phyloP scores from a whole-genome alignment of 208 protist genomes.

The Acanthamoeba triangularis region DNA sequence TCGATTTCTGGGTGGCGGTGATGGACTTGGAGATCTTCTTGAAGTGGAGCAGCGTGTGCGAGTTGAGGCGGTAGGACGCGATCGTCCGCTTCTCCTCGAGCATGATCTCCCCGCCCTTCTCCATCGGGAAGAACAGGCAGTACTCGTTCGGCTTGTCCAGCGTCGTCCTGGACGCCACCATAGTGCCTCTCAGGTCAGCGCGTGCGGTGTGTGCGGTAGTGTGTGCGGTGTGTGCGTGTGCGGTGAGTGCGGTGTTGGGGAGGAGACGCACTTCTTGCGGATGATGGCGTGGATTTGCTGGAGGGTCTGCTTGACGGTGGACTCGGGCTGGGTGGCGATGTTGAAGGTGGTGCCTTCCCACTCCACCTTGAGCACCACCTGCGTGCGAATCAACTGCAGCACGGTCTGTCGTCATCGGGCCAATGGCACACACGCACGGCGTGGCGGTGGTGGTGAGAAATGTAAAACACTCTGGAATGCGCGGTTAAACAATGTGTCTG shows the following conservation, averaged over 20 bases:
- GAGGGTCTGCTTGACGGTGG: background rate
- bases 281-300: background rate
- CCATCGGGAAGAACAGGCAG: conserved; percentile 22
- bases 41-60: conserved; percentile 16
- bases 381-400: background rate
- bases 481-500: background rate
- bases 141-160: conserved; percentile 34
- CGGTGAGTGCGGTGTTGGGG: background rate
- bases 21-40: conserved; percentile 13
- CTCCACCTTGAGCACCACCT: conserved; percentile 29
- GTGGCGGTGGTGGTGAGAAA: background rate
- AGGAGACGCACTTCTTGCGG: background rate
- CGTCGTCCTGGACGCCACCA: background rate
- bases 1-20: background rate
- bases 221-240: background rate
- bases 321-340: background rate
- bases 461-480: background rate
- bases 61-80: background rate
- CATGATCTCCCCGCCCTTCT: background rate
- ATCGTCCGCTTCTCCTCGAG: background rate
- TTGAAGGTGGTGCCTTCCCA: conserved; percentile 15
- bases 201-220: too few species aligned
- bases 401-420: background rate
- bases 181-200: too few species aligned
- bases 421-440: too few species aligned